These are phyloP conservation scores for Populus deltoides DNA, from an alignment of 345 rosid genomes.

Conservation along the genomic window DNA sequence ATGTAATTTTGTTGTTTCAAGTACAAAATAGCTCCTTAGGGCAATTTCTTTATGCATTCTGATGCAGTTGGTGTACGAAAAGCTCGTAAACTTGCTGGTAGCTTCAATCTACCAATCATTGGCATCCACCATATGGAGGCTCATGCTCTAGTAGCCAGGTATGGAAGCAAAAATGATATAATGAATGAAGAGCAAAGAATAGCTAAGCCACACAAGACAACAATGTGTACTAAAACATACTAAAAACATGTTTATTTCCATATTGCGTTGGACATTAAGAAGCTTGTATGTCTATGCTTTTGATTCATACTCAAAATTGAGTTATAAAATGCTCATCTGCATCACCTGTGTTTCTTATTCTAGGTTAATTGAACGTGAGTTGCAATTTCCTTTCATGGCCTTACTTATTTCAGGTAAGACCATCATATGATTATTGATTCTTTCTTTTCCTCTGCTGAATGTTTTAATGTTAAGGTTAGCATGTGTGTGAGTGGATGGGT, in stretches of 20 bases:
- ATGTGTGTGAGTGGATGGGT: neutral
- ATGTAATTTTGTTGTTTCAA: neutral
- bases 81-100: conserved; percentile 72
- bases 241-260: neutral
- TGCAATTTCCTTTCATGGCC: conserved; percentile 90
- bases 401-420: conserved; percentile 82
- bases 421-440: neutral
- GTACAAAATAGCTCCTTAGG: neutral
- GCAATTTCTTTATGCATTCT: conserved; percentile 11
- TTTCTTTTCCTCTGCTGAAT: neutral
- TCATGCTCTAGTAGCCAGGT: conserved; percentile 92
- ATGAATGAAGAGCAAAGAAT: neutral
- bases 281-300: neutral
- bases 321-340: neutral
- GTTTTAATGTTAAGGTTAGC: neutral
- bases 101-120: conserved; percentile 63
- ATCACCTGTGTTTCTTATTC: conserved; percentile 6
- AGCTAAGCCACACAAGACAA: neutral
- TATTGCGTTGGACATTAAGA: too few species aligned
- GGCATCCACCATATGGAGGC: conserved; percentile 98
- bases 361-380: conserved; percentile 65
- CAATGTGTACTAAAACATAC: neutral
- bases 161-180: conserved; percentile 2
- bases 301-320: neutral
- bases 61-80: conserved; percentile 87